A percentile compares a stretch with the other conserved stretches of the same genome.
Evolutionary conservation across 1,284 basidiomycete species (phyloP).

Genomic region (Cryptococcus sp.): DNA sequence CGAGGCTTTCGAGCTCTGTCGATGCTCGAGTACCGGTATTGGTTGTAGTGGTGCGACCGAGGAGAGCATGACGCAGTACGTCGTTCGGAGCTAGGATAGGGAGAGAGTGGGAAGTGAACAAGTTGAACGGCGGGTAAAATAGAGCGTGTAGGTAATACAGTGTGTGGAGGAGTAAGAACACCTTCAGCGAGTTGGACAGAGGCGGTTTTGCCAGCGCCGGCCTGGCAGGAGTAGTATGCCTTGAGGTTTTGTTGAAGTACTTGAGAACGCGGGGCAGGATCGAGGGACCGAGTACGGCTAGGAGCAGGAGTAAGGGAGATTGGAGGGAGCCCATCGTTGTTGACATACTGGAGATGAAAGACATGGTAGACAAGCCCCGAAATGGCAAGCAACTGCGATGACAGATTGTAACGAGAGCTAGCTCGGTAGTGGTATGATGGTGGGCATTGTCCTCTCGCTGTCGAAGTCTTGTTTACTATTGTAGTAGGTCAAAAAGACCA

Average conservation of each 20-base stretch:
- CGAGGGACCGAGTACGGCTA: conserved; percentile 27
- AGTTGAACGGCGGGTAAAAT: conserved; percentile 33
- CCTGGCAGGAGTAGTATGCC: neutral
- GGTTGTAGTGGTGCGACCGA: neutral
- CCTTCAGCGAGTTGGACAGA: conserved; percentile 7
- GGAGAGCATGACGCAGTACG: conserved; percentile 19
- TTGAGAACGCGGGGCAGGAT: conserved; percentile 19
- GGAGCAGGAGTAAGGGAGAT: conserved; percentile 19
- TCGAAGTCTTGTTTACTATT: no score
- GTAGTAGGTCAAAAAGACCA: no score
- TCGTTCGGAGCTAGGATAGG: conserved; percentile 25
- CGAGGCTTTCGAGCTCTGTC: neutral
- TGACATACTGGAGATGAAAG: no score
- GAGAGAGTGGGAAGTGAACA: conserved; percentile 29
- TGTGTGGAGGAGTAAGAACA: conserved; percentile 20
- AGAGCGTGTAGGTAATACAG: conserved; percentile 18
- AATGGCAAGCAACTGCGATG: no score
- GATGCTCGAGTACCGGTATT: neutral
- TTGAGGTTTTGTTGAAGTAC: conserved; percentile 4
- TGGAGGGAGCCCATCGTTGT: conserved; percentile 16
- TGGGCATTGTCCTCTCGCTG: no score
- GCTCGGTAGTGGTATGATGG: no score
- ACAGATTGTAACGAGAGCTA: no score
- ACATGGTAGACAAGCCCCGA: no score
- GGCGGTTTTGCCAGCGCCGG: conserved; percentile 1